These are phyloP conservation scores for Linnemannia zychae DNA, from an alignment of 192 early-diverging fungal genomes.

Conservation along the genomic window DNA sequence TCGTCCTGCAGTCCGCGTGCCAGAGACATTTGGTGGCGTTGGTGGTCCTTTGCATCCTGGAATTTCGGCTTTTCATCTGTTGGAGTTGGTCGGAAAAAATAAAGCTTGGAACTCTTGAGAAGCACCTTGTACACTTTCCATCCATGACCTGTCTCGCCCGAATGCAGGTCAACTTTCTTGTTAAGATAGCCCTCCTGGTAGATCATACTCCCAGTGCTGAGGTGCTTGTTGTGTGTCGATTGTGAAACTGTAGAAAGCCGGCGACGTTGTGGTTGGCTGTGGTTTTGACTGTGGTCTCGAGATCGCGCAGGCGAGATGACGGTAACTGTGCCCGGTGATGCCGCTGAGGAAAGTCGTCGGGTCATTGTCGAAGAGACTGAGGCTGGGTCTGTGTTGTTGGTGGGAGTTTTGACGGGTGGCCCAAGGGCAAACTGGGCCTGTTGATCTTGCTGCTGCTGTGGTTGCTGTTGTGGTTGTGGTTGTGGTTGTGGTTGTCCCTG, in stretches of 20 bases:
- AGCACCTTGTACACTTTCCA: constrained; percentile 85
- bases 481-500: not conserved
- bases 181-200: constrained; percentile 76
- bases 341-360: not conserved
- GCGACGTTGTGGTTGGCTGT: constrained; percentile 4
- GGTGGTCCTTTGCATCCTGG: constrained; percentile 42
- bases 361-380: not conserved
- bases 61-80: constrained; percentile 51
- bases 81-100: constrained; percentile 77
- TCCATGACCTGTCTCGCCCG: constrained; percentile 72
- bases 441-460: constrained; percentile 27
- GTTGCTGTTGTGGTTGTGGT: not conserved
- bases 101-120: constrained; percentile 80
- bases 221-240: constrained; percentile 28
- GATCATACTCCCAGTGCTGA: constrained; percentile 43
- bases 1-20: not conserved
- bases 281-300: not conserved
- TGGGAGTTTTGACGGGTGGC: not conserved
- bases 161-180: constrained; percentile 80
- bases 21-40: constrained; percentile 22
- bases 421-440: not conserved
- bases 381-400: not conserved
- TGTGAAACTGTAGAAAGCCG: constrained; percentile 4
- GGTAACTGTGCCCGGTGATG: not conserved
- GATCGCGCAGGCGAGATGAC: not conserved